Evolutionary conservation across 1,284 basidiomycete species (phyloP), one percentile per base, ranked within the genome.

Genomic region (Termitomyces sp.): DNA sequence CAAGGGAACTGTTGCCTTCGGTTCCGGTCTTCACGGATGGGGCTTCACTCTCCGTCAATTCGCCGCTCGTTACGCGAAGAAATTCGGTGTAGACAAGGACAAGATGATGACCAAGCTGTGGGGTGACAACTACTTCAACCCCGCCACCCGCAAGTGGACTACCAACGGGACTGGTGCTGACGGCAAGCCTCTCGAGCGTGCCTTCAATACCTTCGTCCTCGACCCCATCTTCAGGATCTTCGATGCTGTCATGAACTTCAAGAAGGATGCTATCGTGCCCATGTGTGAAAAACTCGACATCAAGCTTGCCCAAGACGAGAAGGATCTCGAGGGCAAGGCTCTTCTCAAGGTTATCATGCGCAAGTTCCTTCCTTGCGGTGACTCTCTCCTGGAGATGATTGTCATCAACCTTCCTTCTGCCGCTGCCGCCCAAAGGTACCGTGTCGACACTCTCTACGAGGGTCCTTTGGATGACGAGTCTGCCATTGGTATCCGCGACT

Each of bases 101-200:
- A 98, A 98, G 83, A 93, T 99, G 85, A 97, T 99, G 90, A 67
- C 71, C 65, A 97, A 93, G 79, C 88, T 99, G 53, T 99, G 97
- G 97, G 97, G 96, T 57, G 97, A 99, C 82, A 98, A 97, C 83
- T 99, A 78, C 81, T 99, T 99, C 84, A 99, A 99, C 83, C 91
- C 95, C 61, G 84, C 88, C 64, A 98, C 96, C 56, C 90, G 88
- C 75, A 99, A 99, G 78, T 99, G 97, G 97, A 81, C 91, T 51
- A 93, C 90, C 59, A 91, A 89, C 72, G 65, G 73, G 63, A 76
- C 74, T 31, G 88, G 88, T 64, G 83, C 84, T 55, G 91, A 95
- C 66, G 93, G 93, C 70, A 94, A 95, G 71, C 74, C 72, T 21
- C 88, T 97, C 59, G 97, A 95, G 66, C 92, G 91, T 76, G 88